These are phyloP conservation scores for Nyssa sinensis DNA, from an alignment of 148 eudicot species.

Conservation along the genomic window DNA sequence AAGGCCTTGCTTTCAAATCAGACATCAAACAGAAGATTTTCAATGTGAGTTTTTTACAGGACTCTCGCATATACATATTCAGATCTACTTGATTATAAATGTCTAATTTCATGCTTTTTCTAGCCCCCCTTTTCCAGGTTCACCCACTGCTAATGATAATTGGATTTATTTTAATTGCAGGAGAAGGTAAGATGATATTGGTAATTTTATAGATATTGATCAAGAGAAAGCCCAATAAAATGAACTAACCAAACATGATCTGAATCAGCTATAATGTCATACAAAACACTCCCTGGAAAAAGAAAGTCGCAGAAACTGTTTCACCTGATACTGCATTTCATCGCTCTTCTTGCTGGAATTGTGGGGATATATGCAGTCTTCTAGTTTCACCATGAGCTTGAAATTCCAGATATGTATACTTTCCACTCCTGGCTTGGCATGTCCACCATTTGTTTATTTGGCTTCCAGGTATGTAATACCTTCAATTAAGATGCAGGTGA, in stretches of 20 bases:
- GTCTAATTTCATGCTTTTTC: not conserved
- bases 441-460: constrained; percentile 43
- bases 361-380: constrained; percentile 41
- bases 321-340: constrained; percentile 33
- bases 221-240: not conserved
- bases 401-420: constrained; percentile 33
- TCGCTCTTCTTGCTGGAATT: constrained; percentile 33
- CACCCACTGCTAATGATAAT: constrained; percentile 52
- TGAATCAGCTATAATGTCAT: constrained; percentile 36
- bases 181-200: constrained; percentile 58
- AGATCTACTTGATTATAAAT: not conserved
- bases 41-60: constrained; percentile 31
- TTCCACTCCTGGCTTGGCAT: constrained; percentile 65
- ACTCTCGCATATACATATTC: not conserved
- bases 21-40: constrained; percentile 39
- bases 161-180: constrained; percentile 37
- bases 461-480: constrained; percentile 37
- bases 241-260: not conserved
- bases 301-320: constrained; percentile 25
- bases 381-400: constrained; percentile 32
- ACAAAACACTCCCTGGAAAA: constrained; percentile 30
- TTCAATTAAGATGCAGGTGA: no score
- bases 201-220: no score
- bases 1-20: constrained; percentile 51
- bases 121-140: constrained; percentile 27